Conservation (phyloP, 805 yeast genomes). For the Metschnikowia similis region DNA sequence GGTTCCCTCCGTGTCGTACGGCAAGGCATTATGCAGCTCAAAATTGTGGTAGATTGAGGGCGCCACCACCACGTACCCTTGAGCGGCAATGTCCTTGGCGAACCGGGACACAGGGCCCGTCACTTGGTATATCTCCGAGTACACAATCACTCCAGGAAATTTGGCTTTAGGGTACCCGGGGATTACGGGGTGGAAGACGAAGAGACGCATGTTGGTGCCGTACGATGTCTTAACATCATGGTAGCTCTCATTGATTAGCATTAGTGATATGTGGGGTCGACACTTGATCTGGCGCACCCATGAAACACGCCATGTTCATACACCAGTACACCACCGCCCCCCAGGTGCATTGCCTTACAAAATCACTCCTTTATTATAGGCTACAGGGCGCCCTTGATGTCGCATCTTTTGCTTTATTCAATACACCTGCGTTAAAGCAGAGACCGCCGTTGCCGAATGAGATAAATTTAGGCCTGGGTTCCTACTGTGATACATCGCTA, state of each 20-base stretch:
- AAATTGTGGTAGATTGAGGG: conserved; percentile 80
- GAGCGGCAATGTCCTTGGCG: conserved; percentile 74
- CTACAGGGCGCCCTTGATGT: not conserved
- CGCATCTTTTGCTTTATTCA: not conserved
- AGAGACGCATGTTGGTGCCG: conserved; percentile 65
- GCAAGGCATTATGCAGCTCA: conserved; percentile 57
- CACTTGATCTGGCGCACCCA: not conserved
- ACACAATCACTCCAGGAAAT: conserved; percentile 77
- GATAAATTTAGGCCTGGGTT: not conserved
- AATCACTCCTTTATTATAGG: not conserved
- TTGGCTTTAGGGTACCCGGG: conserved; percentile 73
- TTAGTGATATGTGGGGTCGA: conserved; percentile 19
- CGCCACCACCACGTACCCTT: conserved; percentile 74
- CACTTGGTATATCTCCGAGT: conserved; percentile 76
- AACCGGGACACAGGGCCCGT: conserved; percentile 79
- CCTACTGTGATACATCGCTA: not conserved
- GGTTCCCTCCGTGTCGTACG: conserved; percentile 70
- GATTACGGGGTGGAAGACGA: conserved; percentile 62
- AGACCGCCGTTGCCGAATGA: not conserved
- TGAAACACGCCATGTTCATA: not conserved
- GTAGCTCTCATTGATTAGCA: conserved; percentile 66
- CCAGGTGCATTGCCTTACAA: not conserved
- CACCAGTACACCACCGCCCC: not conserved
- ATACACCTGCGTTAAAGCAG: not conserved
- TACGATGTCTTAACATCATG: conserved; percentile 63